phyloP scores from a whole-genome alignment of 31 red algal genomes.

The Porphyra umbilicalis region DNA sequence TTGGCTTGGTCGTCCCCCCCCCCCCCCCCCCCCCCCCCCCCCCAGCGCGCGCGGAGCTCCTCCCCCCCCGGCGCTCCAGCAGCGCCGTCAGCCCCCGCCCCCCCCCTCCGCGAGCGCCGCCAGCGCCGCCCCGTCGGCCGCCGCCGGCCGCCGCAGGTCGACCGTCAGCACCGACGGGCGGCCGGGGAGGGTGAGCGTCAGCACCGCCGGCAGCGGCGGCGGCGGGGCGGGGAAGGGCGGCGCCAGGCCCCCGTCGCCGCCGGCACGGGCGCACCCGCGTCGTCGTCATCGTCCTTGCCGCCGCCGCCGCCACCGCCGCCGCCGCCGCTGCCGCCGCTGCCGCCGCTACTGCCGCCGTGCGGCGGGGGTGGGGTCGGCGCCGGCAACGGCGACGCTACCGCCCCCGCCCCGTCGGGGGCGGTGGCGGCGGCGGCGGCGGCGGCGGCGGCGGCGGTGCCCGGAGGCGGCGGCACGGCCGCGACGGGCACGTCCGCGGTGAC shows the following conservation, averaged over 20 bases:
- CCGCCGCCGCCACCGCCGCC: too few species aligned
- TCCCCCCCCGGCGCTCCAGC: background rate
- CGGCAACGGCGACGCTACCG: too few species aligned
- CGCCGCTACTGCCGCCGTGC: too few species aligned
- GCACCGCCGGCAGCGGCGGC: background rate
- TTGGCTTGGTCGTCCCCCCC: too few species aligned
- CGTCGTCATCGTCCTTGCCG: too few species aligned
- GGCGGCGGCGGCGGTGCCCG: too few species aligned
- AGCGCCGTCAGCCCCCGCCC: background rate
- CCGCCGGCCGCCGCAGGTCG: background rate
- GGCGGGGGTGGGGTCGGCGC: too few species aligned
- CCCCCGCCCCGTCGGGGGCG: too few species aligned
- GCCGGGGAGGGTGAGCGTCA: background rate
- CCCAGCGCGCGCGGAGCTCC: background rate
- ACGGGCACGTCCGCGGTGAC: background rate
- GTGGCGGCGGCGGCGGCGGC: too few species aligned
- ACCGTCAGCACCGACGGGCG: background rate
- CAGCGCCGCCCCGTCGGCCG: background rate
- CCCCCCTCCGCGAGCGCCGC: background rate
- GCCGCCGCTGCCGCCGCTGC: too few species aligned
- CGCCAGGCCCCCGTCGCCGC: background rate
- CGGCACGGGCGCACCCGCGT: too few species aligned
- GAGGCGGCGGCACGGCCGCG: background rate
- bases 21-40: background rate
- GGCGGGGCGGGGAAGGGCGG: background rate